Conservation (phyloP, 805 yeast genomes). For the Hanseniaspora valbyensis region DNA sequence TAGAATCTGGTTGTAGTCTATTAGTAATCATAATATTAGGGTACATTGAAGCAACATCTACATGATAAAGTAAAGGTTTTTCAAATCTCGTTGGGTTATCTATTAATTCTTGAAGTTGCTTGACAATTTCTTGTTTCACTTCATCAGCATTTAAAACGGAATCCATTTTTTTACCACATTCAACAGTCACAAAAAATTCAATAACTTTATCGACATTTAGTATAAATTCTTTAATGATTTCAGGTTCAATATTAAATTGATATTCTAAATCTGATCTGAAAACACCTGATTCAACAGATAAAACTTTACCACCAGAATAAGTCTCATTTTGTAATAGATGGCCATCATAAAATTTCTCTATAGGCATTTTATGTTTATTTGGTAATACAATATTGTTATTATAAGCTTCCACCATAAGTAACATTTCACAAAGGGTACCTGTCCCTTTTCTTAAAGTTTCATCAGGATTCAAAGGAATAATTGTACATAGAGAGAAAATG, state of each 20-base stretch:
- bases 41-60: constrained; percentile 98
- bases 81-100: constrained; percentile 57
- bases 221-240: constrained; percentile 69
- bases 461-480: constrained; percentile 92
- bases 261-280: constrained; percentile 77
- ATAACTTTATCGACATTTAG: constrained; percentile 65
- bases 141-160: constrained; percentile 76
- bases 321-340: constrained; percentile 91
- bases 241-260: constrained; percentile 67
- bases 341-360: constrained; percentile 90
- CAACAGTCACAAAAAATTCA: constrained; percentile 73
- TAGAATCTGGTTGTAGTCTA: constrained; percentile 94
- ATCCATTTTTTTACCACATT: constrained; percentile 57
- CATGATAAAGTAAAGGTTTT: constrained; percentile 83
- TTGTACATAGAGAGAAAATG: constrained; percentile 87
- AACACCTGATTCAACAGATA: constrained; percentile 94
- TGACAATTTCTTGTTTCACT: constrained; percentile 47
- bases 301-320: constrained; percentile 98
- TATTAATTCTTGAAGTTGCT: constrained; percentile 47
- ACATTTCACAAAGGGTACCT: constrained; percentile 96
- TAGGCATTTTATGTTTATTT: constrained; percentile 85
- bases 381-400: constrained; percentile 68
- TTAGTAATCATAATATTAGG: constrained; percentile 98
- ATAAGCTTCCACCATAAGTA: constrained; percentile 92
- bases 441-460: constrained; percentile 95